Evolutionary conservation across 352 stramenopile species (phyloP), one percentile per base, ranked within the genome.

Genomic region (Phytophthora chlamydospora): DNA sequence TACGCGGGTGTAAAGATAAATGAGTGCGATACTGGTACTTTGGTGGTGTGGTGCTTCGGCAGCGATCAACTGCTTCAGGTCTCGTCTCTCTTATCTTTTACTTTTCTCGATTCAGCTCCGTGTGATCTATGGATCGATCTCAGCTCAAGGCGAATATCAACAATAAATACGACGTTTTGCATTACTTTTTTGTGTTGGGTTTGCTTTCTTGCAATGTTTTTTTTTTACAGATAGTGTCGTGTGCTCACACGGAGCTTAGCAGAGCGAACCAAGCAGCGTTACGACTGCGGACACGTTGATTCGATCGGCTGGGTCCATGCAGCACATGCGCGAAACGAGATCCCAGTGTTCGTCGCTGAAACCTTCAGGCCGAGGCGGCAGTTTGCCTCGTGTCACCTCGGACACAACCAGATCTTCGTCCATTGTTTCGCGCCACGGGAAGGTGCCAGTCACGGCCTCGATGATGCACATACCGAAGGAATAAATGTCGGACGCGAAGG

Each of bases 401-500:
- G 50, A 64, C 13, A 68, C 34, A 1, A 68, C 47, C 14, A 65
- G 9, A n/a, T 64, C 50, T 63, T 72, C 58, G 36, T 72, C 58
- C 51, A 68, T 52, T 0, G 40, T 59, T 45, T 68, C 58, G 31
- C 63, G 24, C 66, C 66, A 71, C 31, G 66, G 66, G 27, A 71
- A 75, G 44, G 38, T 63, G 3, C 66, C 66, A 2, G 42, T 77
- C 21, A 75, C 60, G 2, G 63, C 68, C 45, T 80, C 67, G 17
- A 76, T 44, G 36, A 76, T 71, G 21, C 68, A 75, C 72, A 80
- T 73, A 4, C 64, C 72, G 47, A 80, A 71, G 3, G 72, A 74
- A 51, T 73, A 80, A 17, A 79, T 61, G 24, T 79, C 71, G 5
- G 71, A 74, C 11, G 45, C 58, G 13, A 76, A 70, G 27, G 62